These are phyloP conservation scores for Cordyceps javanica DNA, from an alignment of 2,329 filamentous ascomycete species.

Conservation along the genomic window DNA sequence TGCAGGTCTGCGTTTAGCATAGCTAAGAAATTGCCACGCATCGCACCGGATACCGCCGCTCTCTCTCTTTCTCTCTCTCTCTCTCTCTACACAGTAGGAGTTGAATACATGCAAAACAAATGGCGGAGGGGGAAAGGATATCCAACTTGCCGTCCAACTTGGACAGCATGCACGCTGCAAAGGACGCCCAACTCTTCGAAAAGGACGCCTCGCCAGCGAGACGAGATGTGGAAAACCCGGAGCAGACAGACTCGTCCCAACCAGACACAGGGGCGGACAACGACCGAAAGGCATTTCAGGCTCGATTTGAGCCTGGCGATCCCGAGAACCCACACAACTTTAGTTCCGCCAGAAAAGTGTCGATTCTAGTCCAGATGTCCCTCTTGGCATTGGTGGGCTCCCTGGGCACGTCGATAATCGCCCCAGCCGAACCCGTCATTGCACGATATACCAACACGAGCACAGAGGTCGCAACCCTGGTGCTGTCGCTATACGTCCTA, in stretches of 20 bases:
- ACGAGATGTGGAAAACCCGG: background rate
- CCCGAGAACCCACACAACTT: constrained; percentile 12
- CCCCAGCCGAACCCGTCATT: constrained; percentile 4
- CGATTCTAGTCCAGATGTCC: constrained; percentile 10
- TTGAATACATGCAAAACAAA: background rate
- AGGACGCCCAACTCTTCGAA: background rate
- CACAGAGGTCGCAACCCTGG: constrained; percentile 2
- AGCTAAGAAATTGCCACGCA: background rate
- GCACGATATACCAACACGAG: constrained; percentile 2
- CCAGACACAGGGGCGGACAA: background rate
- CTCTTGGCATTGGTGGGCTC: constrained; percentile 9
- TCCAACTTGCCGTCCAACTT: background rate
- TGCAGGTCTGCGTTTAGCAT: background rate
- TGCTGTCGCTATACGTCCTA: constrained; percentile 5
- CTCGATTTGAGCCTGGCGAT: constrained; percentile 4
- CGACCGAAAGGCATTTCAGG: constrained; percentile 4
- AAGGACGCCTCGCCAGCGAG: background rate
- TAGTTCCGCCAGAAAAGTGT: constrained; percentile 1
- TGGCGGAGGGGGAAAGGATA: background rate
- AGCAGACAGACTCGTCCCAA: background rate
- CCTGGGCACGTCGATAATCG: constrained; percentile 10
- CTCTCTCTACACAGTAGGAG: too few relatives aligned
- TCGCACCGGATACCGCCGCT: background rate
- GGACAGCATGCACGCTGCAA: background rate
- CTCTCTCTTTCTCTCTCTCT: too few relatives aligned